phyloP scores from a whole-genome alignment of 768 basidiomycete genomes.

The Suillus tomentosus region DNA sequence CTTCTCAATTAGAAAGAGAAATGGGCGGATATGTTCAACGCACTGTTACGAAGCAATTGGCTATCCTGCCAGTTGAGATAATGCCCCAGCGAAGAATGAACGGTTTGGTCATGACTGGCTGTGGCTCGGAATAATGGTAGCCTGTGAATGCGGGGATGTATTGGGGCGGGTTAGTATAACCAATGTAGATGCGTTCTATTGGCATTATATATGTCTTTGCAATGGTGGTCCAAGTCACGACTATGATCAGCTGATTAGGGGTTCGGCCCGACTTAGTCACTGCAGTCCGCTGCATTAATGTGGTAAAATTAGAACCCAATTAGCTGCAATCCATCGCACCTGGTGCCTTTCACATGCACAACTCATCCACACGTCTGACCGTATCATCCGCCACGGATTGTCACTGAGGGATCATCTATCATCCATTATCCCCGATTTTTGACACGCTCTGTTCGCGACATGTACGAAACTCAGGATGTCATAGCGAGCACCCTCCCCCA shows the following conservation, averaged over 20 bases:
- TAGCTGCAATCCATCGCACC: neutral
- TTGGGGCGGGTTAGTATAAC: neutral
- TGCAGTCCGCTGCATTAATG: neutral
- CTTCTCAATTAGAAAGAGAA: constrained; percentile 9
- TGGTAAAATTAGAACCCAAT: neutral
- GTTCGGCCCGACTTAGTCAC: constrained; percentile 8
- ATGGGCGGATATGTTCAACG: constrained; percentile 9
- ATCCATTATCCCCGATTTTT: neutral
- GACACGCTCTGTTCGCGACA: neutral
- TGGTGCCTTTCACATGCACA: constrained; percentile 1
- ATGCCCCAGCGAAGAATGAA: constrained; percentile 78
- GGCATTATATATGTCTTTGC: neutral
- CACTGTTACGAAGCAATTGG: constrained; percentile 68
- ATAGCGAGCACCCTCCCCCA: constrained; percentile 39
- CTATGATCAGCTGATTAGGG: neutral
- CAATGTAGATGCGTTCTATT: neutral
- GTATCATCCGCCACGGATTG: neutral
- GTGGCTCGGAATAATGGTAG: too few species aligned
- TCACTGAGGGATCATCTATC: neutral
- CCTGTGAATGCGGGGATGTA: neutral
- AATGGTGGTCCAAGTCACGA: neutral
- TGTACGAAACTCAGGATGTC: constrained; percentile 7
- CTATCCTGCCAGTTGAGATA: constrained; percentile 80
- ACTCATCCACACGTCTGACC: neutral
- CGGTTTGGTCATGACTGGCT: constrained; percentile 28